A percentile compares a stretch with the other conserved stretches of the same genome.
Evolutionary conservation across 1,139 yeast species (phyloP).

Genomic region (Yamadazyma siamensis): DNA sequence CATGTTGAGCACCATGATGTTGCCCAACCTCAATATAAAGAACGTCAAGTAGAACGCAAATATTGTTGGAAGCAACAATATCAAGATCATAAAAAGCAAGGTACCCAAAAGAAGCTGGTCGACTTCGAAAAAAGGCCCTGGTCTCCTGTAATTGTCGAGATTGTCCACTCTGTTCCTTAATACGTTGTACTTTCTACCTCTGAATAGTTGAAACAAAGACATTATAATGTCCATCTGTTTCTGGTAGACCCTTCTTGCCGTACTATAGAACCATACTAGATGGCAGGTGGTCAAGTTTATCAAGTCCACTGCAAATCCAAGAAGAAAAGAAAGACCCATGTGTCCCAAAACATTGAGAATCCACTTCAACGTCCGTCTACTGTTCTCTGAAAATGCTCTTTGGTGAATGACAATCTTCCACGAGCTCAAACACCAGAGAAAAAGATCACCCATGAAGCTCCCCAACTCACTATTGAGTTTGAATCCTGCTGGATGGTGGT

Average conservation of each 20-base stretch:
- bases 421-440: slow-evolving; percentile 77
- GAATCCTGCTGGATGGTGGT: slow-evolving; percentile 85
- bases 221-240: slow-evolving; percentile 68
- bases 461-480: slow-evolving; percentile 88
- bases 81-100: slow-evolving; percentile 72
- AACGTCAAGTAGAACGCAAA: slow-evolving; percentile 80
- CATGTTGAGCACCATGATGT: slow-evolving; percentile 48
- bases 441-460: slow-evolving; percentile 78
- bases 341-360: slow-evolving; percentile 23
- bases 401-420: slow-evolving; percentile 43
- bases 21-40: slow-evolving; percentile 53
- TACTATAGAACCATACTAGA: slow-evolving; percentile 69
- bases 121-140: slow-evolving; percentile 56
- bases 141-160: slow-evolving; percentile 48
- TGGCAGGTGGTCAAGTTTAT: slow-evolving; percentile 66
- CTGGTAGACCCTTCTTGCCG: slow-evolving; percentile 74
- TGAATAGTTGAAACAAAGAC: slow-evolving; percentile 78
- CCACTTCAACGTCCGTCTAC: slow-evolving; percentile 1
- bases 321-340: slow-evolving; percentile 62
- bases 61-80: slow-evolving; percentile 82
- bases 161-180: slow-evolving; percentile 79
- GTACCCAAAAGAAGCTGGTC: slow-evolving; percentile 91
- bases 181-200: slow-evolving; percentile 86
- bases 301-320: slow-evolving; percentile 66
- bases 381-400: slow-evolving; percentile 5